Evolutionary conservation across 2,329 filamentous ascomycete species (phyloP), one percentile per base, ranked within the genome.

Genomic region (Sclerotiophoma versabilis): DNA sequence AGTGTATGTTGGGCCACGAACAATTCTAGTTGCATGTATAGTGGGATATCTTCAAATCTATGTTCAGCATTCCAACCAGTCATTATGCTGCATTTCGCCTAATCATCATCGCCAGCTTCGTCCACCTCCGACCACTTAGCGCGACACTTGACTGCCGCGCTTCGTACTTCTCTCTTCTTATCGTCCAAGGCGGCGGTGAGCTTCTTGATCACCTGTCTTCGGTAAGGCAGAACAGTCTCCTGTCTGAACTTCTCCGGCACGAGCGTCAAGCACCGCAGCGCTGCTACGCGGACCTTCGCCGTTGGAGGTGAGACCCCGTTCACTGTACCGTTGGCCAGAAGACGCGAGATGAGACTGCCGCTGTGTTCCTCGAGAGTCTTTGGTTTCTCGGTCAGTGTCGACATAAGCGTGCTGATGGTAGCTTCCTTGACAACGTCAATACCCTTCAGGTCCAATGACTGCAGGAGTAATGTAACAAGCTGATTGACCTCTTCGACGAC

Each of bases 91-190:
- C 20, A 8, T 10, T n/a, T 11, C 33, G 5, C 19, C 45, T 63
- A 63, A 8, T 73, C 70, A 37, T 85, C 82, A 36, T 86, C 84
- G 19, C 83, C 82, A 20, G 80, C 76, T 68, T 87, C 84, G 65
- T 85, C 84, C 36, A 87, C 75, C 12, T 80, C 79, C 47, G 87
- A 68, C 86, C 86, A 88, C 49, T 79, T 82, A n/a, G 77, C 80
- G 45, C 84, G 74, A 58, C 85, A 86, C 74, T 81, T 81, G 22
- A 88, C 85, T 12, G 85, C 86, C 54, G 84, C 84, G 58, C 83
- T 81, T 34, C 87, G 78, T 9, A 89, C 87, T 66, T 81, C 80
- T 57, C 87, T 76, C 75, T 85, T 88, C 26, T 77, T 76, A 72
- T 89, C 87, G 75, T 89, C 87, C 59, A 89, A 66, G 22, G 83